Evolutionary conservation across 352 stramenopile genomes (phyloP).

Genomic region (Elongisporangium anandrum): DNA sequence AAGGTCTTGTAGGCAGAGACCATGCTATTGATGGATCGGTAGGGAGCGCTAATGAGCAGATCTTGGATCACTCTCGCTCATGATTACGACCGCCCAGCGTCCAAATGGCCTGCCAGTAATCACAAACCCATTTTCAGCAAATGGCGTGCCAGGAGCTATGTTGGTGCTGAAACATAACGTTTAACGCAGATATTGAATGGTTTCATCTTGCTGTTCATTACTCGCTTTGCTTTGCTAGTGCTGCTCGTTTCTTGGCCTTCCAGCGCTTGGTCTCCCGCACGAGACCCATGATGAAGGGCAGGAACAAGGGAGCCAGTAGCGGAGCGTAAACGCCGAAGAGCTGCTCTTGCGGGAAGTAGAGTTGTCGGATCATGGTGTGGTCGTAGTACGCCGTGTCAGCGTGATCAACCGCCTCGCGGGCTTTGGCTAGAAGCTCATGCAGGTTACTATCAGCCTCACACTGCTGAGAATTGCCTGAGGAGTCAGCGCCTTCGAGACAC

Average conservation of each 20-base stretch:
- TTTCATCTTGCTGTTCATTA: no score
- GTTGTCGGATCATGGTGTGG: conserved; percentile 66
- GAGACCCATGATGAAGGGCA: conserved; percentile 54
- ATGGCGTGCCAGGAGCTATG: no score
- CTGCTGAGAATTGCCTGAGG: conserved; percentile 6
- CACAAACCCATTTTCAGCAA: background rate
- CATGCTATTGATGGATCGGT: background rate
- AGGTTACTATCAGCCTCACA: conserved; percentile 21
- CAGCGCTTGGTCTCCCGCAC: conserved; percentile 49
- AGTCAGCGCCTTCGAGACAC: conserved; percentile 6
- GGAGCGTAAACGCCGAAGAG: conserved; percentile 63
- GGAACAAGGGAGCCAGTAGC: conserved; percentile 51
- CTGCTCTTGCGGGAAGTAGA: conserved; percentile 70
- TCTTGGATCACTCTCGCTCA: no score
- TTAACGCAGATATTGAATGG: no score
- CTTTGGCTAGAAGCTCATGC: conserved; percentile 23
- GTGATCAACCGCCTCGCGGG: conserved; percentile 39
- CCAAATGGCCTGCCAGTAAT: background rate
- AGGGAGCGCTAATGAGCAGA: background rate
- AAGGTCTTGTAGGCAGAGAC: background rate
- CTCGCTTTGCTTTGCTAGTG: conserved; percentile 14
- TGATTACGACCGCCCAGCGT: no score
- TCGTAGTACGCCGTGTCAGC: conserved; percentile 60
- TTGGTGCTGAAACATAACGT: no score
- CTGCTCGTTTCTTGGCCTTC: conserved; percentile 28